These are phyloP conservation scores for Fusarium coffeatum DNA, from an alignment of 2,329 filamentous ascomycete species.

Conservation along the genomic window DNA sequence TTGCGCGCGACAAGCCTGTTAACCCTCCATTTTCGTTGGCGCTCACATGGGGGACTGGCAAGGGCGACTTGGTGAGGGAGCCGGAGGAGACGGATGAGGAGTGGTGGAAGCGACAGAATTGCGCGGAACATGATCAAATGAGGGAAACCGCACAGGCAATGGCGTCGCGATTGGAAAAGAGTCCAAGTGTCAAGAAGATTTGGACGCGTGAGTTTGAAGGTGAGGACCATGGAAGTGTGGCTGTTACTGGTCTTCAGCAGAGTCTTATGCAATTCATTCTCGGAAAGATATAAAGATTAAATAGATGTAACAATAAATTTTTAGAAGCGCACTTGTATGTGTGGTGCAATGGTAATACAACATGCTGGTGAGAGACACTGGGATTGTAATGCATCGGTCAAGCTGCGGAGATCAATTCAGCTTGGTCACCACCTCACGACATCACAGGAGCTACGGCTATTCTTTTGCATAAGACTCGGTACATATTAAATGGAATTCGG, in stretches of 20 bases:
- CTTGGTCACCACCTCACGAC: not conserved
- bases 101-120: slow-evolving; percentile 46
- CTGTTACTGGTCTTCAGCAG: slow-evolving; percentile 38
- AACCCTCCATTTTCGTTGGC: slow-evolving; percentile 48
- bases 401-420: not conserved
- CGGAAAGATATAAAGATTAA: slow-evolving; percentile 11
- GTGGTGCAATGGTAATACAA: rapidly evolving
- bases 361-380: too few species aligned
- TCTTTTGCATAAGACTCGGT: not conserved
- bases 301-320: not conserved
- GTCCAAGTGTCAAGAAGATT: slow-evolving; percentile 33
- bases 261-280: slow-evolving; percentile 41
- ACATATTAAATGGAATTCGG: not conserved
- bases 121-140: slow-evolving; percentile 44
- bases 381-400: not conserved
- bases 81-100: slow-evolving; percentile 47
- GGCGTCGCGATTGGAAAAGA: slow-evolving; percentile 32
- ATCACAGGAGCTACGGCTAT: not conserved
- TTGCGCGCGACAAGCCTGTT: slow-evolving; percentile 13
- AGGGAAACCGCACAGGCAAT: slow-evolving; percentile 33
- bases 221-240: slow-evolving; percentile 45
- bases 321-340: not conserved
- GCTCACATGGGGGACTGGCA: slow-evolving; percentile 48
- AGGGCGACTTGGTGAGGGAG: slow-evolving; percentile 47
- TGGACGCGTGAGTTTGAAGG: slow-evolving; percentile 43